Conservation (phyloP, 2,329 filamentous ascomycete genomes). For the Zymoseptoria ardabiliae region DNA sequence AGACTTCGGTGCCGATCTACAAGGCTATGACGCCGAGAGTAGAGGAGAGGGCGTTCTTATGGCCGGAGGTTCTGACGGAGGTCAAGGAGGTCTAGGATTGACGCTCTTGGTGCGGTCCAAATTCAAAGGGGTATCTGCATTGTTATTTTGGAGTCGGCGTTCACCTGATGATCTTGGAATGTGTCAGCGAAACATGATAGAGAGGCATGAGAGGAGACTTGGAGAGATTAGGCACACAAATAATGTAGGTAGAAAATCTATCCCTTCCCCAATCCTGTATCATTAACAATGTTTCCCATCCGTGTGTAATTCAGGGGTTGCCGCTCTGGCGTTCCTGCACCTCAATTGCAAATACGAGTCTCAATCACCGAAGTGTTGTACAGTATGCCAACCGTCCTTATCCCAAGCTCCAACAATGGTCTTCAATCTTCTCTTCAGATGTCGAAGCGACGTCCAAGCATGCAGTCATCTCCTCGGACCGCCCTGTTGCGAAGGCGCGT, state of each 20-base stretch:
- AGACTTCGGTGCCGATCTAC: conserved; percentile 46
- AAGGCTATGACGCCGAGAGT: conserved; percentile 44
- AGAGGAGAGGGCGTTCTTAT: conserved; percentile 57
- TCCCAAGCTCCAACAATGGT: neutral
- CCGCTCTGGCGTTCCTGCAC: neutral
- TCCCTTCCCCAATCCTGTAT: neutral
- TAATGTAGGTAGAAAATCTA: neutral
- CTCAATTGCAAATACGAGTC: neutral
- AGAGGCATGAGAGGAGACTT: too few relatives aligned
- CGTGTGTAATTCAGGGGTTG: neutral
- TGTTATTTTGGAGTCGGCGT: too few relatives aligned
- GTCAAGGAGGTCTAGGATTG: neutral
- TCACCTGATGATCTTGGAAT: too few relatives aligned
- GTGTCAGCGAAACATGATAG: too few relatives aligned
- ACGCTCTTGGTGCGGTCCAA: too few relatives aligned
- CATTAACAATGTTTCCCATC: neutral
- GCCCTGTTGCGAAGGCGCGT: neutral
- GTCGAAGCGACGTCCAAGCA: neutral
- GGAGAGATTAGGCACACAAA: neutral
- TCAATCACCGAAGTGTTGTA: too few relatives aligned
- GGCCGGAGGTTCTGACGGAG: conserved; percentile 49
- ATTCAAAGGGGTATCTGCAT: too few relatives aligned
- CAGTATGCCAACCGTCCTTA: neutral
- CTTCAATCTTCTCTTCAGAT: neutral
- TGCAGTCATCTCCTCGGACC: neutral